Conservation (phyloP, 306 rosid genomes). For the Sophora flavescens region DNA sequence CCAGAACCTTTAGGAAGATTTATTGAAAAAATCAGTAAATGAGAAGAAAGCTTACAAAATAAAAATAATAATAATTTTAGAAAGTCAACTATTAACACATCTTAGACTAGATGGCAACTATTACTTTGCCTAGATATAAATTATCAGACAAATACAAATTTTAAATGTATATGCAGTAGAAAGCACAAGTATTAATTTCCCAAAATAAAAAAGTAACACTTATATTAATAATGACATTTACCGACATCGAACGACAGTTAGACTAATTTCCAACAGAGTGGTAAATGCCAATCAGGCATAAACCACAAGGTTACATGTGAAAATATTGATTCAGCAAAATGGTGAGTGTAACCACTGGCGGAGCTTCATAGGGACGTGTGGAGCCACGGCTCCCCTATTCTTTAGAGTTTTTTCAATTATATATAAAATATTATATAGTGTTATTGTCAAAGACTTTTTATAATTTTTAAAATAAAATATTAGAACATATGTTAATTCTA, state of each 20-base stretch:
- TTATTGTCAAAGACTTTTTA: too few relatives aligned
- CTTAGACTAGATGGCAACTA: neutral
- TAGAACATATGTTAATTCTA: too few relatives aligned
- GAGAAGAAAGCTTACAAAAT: conserved; percentile 18
- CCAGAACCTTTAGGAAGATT: conserved; percentile 78
- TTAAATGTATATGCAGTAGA: conserved; percentile 11
- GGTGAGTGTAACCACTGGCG: neutral
- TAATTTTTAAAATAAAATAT: too few relatives aligned
- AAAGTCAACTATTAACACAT: conserved; percentile 28
- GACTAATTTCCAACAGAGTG: conserved; percentile 22
- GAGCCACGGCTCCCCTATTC: too few relatives aligned
- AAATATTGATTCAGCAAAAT: neutral
- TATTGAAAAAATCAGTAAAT: conserved; percentile 25
- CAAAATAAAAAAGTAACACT: neutral
- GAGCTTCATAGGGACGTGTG: too few relatives aligned
- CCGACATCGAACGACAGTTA: neutral
- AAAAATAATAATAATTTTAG: conserved; percentile 13
- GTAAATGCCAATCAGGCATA: neutral
- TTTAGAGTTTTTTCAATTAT: too few relatives aligned
- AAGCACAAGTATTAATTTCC: neutral
- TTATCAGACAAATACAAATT: conserved; percentile 3
- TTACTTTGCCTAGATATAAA: conserved; percentile 10
- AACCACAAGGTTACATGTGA: conserved; percentile 28
- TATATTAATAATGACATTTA: conserved; percentile 20
- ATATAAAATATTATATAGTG: too few relatives aligned